Conservation (phyloP, 129 eudicot genomes). For the Sambucus nigra region DNA sequence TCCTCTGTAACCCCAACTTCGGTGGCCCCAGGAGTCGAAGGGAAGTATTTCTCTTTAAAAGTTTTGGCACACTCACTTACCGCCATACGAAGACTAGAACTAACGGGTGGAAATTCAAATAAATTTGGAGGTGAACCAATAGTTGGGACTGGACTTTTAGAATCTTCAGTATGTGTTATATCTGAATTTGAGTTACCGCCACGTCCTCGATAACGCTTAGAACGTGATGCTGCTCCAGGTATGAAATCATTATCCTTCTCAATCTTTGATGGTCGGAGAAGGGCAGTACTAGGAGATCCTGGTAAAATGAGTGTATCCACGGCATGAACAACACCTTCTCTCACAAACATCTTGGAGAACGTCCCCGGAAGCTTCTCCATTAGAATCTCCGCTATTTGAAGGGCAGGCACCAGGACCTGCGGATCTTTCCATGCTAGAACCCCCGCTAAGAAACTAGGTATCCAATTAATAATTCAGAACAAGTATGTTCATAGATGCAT, state of each 20-base stretch:
- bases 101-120: constrained; percentile 43
- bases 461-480: constrained; percentile 7
- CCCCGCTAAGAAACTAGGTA: constrained; percentile 77
- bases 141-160: constrained; percentile 35
- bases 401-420: constrained; percentile 88
- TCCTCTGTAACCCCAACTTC: constrained; percentile 86
- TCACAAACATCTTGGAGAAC: constrained; percentile 86
- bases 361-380: constrained; percentile 93
- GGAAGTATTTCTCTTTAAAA: constrained; percentile 87
- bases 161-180: constrained; percentile 53
- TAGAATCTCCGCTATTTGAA: constrained; percentile 83
- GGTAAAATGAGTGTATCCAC: constrained; percentile 56
- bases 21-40: constrained; percentile 51
- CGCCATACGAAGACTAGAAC: constrained; percentile 52
- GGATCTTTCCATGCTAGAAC: constrained; percentile 98
- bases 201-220: constrained; percentile 78
- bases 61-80: constrained; percentile 73
- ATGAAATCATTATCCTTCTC: constrained; percentile 78
- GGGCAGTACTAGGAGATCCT: constrained; percentile 34
- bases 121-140: constrained; percentile 49
- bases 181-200: constrained; percentile 44
- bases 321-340: constrained; percentile 98
- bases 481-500: constrained; percentile 6
- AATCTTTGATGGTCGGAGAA: constrained; percentile 38
- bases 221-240: constrained; percentile 65